Base-by-base conservation (phyloP, 169 alveolate genomes). In the Nephromyces sp. region DNA sequence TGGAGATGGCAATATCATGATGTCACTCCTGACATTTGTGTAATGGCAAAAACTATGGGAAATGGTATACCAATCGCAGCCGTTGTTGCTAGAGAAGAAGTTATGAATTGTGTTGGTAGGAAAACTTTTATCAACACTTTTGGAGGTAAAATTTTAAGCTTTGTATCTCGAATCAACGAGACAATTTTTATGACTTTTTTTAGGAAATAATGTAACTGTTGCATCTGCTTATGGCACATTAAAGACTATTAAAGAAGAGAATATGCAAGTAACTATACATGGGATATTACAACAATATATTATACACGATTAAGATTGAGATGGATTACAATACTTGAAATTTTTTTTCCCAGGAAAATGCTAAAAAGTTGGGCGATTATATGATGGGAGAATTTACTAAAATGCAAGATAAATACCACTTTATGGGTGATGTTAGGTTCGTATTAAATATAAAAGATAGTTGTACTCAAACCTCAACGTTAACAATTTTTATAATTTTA, bases 51-150 rank as follows among this genome's bases (percentile, higher is more conserved):
- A 34, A 68, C 75, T 6, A 69, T 80, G n/a, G 86, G 83, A 21
- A 80, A 80, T 66, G 86, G 86, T 1, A 66, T 35, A 28, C 86
- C 86, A 29, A 24, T 80, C 30, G 75, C 78, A 8, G 86, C 86
- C 0, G 77, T 80, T 4, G 72, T 78, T 1, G 30, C 76, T 6
- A 80, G 71, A 15, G 1, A 66, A 21, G 84, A 78, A 22, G 64
- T 80, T 15, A 78, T 68, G 86, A 75, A 77, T 52, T 32, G 1
- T 51, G 28, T 70, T 43, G 62, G 6, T 25, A 53, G 6, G 25
- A 70, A 70, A 64, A 27, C 22, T 31, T 79, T 27, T 71, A 77
- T 80, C 70, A 53, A 61, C 51, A 78, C 86, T 27, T 77, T 32
- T 32, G 86, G 86, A 0, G 86, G 85, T 0, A 80, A 78, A 22